Evolutionary conservation across 1,284 basidiomycete genomes (phyloP), one percentile per base, ranked within the genome.

Genomic region (Ustilago esculenta): DNA sequence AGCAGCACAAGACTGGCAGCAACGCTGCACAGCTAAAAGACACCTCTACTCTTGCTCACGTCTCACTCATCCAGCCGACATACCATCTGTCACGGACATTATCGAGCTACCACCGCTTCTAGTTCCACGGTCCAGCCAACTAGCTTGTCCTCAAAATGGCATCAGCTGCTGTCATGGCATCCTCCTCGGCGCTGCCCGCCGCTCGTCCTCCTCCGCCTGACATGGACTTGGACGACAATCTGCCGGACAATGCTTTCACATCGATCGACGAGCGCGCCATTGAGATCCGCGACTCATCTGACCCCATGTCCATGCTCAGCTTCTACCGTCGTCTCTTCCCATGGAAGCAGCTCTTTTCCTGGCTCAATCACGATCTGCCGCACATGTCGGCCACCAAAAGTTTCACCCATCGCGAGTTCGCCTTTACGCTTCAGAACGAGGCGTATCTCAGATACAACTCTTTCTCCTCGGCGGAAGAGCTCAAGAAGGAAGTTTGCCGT

Each of bases 321-420:
- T 98, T 94, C 84, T 98, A 98, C 84, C 87, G 89, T 33, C 88
- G 93, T 27, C 85, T 98, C 0, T 96, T 96, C 80, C 95, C 95
- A 1, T 98, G 93, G 87, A 92, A 92, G 82, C 90, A 92, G 4
- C 87, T 98, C 75, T 98, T 90, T 84, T 86, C 87, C 69, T 98
- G 96, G 96, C 86, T 98, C 23, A 98, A 98, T 81, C 94, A 97
- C 72, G 91, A 90, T 61, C 90, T 75, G 9, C 32, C 72, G 20
- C 76, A 81, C 50, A 56, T 49, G 95, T 92, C 83, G 91, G 91
- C 6, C 88, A 72, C 75, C 32, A 72, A 74, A 18, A 73, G 70
- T 55, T 81, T 79, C 47, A 76, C 73, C 17, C 70, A 98, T 79
- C 90, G 95, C 79, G 95, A 98, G 82, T 96, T 98, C 81, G 90